phyloP scores from a whole-genome alignment of 208 protist species.

The Naegleria fowleri region DNA sequence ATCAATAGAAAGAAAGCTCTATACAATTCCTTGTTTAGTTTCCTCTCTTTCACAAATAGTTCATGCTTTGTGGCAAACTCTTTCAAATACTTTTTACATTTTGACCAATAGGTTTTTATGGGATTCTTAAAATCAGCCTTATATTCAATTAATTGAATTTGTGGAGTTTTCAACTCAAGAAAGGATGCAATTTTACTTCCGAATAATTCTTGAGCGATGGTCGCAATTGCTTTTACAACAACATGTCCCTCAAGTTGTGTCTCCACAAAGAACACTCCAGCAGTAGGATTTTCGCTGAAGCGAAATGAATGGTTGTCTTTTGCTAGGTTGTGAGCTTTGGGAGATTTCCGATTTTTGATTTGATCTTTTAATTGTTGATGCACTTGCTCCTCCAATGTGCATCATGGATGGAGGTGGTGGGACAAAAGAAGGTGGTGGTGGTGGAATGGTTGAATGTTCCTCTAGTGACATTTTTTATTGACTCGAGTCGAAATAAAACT shows the following conservation, averaged over 20 bases:
- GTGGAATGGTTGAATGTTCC: too few relatives aligned
- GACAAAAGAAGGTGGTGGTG: too few relatives aligned
- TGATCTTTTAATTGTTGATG: too few relatives aligned
- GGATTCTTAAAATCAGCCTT: neutral
- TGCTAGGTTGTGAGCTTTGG: too few relatives aligned
- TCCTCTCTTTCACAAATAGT: neutral
- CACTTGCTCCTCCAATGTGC: too few relatives aligned
- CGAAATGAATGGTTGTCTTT: too few relatives aligned
- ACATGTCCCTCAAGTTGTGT: neutral
- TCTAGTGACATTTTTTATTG: too few relatives aligned
- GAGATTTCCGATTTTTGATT: too few relatives aligned
- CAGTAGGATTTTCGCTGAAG: too few relatives aligned
- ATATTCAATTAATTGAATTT: neutral
- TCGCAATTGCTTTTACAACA: neutral
- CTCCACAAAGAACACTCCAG: neutral
- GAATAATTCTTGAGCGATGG: neutral
- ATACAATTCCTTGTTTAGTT: neutral
- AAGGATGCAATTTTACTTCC: neutral
- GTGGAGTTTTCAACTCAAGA: neutral
- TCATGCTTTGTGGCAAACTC: neutral
- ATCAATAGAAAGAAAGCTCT: neutral
- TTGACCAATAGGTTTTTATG: neutral
- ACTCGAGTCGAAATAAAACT: too few relatives aligned
- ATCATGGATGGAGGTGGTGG: too few relatives aligned
- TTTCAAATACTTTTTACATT: neutral